phyloP scores from a whole-genome alignment of 2,329 filamentous ascomycete genomes.

The Trichophyton equinum region DNA sequence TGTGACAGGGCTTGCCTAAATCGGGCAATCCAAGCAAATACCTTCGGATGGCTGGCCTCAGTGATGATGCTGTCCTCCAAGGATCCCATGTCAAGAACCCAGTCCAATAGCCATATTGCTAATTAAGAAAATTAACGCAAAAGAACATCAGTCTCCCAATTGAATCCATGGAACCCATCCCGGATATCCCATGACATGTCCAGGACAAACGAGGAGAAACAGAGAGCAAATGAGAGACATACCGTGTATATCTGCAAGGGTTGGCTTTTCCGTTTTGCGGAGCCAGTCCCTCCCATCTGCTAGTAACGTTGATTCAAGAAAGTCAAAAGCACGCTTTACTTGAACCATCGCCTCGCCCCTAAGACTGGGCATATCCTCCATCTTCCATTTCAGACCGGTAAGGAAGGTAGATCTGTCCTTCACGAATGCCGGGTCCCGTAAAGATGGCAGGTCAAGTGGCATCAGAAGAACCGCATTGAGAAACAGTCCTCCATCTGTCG shows the following conservation, averaged over 20 bases:
- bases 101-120: slow-evolving; percentile 55
- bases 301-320: slow-evolving; percentile 51
- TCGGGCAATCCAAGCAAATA: slow-evolving; percentile 52
- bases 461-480: slow-evolving; percentile 41
- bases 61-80: slow-evolving; percentile 44
- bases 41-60: slow-evolving; percentile 42
- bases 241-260: slow-evolving; percentile 56
- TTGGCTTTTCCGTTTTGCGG: slow-evolving; percentile 40
- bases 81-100: slow-evolving; percentile 46
- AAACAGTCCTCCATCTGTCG: slow-evolving; percentile 48
- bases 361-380: slow-evolving; percentile 28
- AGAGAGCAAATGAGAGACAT: slow-evolving; percentile 9
- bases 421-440: slow-evolving; percentile 47
- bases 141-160: not conserved
- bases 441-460: slow-evolving; percentile 41
- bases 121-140: slow-evolving; percentile 2
- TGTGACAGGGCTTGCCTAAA: slow-evolving; percentile 41
- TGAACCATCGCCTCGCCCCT: slow-evolving; percentile 46
- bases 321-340: slow-evolving; percentile 41
- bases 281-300: slow-evolving; percentile 57
- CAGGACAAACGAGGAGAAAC: not conserved
- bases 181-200: not conserved
- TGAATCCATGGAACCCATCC: not conserved
- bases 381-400: slow-evolving; percentile 32
- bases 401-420: slow-evolving; percentile 43